Evolutionary conservation across 352 stramenopile genomes (phyloP).

Genomic region (Phytopythium aichiense): DNA sequence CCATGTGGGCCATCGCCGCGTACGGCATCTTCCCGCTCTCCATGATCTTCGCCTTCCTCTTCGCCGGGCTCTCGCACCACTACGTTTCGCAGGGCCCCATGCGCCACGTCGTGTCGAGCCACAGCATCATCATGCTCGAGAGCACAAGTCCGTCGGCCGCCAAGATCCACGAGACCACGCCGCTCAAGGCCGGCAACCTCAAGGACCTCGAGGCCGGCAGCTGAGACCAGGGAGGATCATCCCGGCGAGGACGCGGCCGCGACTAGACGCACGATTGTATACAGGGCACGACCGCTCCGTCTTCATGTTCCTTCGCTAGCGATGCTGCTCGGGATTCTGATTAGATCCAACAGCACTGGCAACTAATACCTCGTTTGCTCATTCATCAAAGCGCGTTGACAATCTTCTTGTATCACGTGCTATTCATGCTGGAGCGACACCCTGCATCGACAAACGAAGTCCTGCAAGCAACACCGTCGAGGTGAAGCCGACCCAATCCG

Average conservation of each 20-base stretch:
- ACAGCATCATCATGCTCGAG: slow-evolving; percentile 13
- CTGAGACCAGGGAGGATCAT: neutral
- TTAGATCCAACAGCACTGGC: neutral
- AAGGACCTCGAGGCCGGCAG: slow-evolving; percentile 5
- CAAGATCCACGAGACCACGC: slow-evolving; percentile 10
- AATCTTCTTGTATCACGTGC: neutral
- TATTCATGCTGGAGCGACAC: neutral
- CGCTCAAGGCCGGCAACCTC: slow-evolving; percentile 7
- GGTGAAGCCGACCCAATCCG: neutral
- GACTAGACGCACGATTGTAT: slow-evolving; percentile 1
- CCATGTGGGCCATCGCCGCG: slow-evolving; percentile 58
- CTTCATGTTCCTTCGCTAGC: neutral
- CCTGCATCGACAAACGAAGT: neutral
- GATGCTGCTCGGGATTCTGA: neutral
- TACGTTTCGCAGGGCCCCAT: slow-evolving; percentile 17
- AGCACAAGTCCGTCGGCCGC: slow-evolving; percentile 4
- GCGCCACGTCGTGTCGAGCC: slow-evolving; percentile 8
- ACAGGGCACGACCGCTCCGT: neutral
- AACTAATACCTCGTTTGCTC: neutral
- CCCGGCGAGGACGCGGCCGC: neutral
- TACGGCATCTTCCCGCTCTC: slow-evolving; percentile 47
- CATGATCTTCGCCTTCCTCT: slow-evolving; percentile 37
- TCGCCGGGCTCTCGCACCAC: slow-evolving; percentile 34
- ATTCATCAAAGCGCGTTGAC: neutral
- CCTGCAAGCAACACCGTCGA: neutral